These are phyloP conservation scores for Posidonia australis DNA, from an alignment of 106 monocot genomes.

Conservation along the genomic window DNA sequence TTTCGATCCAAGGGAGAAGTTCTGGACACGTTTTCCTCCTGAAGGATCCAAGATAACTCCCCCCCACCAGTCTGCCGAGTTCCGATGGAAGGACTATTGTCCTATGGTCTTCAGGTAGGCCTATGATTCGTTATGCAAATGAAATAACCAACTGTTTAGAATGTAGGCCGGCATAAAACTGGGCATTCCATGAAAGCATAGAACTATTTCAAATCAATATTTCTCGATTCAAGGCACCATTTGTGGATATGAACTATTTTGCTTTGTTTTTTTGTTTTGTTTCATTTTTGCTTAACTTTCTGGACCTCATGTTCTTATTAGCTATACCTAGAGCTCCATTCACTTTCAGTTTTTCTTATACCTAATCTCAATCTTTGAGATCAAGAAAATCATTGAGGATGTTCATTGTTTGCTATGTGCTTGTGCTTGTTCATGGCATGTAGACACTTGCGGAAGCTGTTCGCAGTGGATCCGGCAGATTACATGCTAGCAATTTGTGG, in stretches of 20 bases:
- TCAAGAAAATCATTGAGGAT: neutral
- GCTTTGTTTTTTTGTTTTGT: no score
- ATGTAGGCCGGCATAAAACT: no score
- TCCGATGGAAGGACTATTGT: conserved; percentile 90
- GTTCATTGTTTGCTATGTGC: neutral
- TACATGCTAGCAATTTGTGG: conserved; percentile 92
- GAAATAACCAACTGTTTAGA: neutral
- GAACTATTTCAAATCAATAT: no score
- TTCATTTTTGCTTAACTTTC: no score
- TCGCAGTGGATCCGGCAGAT: conserved; percentile 74
- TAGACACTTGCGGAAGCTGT: conserved; percentile 83
- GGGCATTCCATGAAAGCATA: no score
- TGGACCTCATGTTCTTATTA: no score
- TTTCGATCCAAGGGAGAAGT: conserved; percentile 82
- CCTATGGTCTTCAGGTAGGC: conserved; percentile 73
- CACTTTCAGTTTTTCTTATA: no score
- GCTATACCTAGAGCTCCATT: no score
- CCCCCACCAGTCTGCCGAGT: conserved; percentile 61
- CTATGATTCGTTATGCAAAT: neutral
- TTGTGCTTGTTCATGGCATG: neutral
- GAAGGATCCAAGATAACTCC: conserved; percentile 84
- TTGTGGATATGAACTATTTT: no score
- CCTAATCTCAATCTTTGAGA: no score
- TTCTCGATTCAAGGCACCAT: no score
- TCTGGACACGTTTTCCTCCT: conserved; percentile 78